Conservation (phyloP, 1,284 basidiomycete genomes). For the Flammula alnicola region DNA sequence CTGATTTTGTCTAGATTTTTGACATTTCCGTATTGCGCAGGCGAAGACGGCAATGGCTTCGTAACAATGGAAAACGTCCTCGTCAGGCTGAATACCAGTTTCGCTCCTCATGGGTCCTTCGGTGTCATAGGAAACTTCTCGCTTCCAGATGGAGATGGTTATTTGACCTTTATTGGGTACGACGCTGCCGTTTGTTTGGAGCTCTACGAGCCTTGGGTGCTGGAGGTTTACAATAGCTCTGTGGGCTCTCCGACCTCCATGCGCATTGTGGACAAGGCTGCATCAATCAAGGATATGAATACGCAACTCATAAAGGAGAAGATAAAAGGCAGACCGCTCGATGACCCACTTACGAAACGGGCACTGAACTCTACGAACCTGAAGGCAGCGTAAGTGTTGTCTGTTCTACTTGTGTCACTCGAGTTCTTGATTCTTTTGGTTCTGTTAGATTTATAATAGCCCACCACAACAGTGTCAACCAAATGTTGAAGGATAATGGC, state of each 20-base stretch:
- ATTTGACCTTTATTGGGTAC: conserved; percentile 39
- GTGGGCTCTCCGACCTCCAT: conserved; percentile 33
- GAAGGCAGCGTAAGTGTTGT: conserved; percentile 27
- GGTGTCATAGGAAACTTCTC: conserved; percentile 24
- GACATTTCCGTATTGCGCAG: conserved; percentile 16
- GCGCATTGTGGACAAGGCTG: conserved; percentile 35
- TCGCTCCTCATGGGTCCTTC: conserved; percentile 41
- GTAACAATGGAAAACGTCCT: conserved; percentile 42
- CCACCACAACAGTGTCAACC: conserved; percentile 45
- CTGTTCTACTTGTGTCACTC: background rate
- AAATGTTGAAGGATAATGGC: conserved; percentile 46
- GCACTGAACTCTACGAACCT: conserved; percentile 36
- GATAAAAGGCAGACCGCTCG: conserved; percentile 18
- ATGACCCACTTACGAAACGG: conserved; percentile 23
- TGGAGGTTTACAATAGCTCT: conserved; percentile 44
- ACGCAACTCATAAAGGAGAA: conserved; percentile 7
- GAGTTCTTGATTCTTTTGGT: background rate
- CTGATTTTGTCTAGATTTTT: background rate
- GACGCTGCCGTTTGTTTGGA: conserved; percentile 47
- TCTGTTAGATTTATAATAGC: conserved; percentile 30
- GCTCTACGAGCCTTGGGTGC: conserved; percentile 46
- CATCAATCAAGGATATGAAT: conserved; percentile 24
- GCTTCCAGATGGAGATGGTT: conserved; percentile 31
- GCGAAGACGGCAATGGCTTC: conserved; percentile 38
- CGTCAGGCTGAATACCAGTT: conserved; percentile 43